phyloP scores from a whole-genome alignment of 106 monocot species.

The Phalaenopsis aphrodite region DNA sequence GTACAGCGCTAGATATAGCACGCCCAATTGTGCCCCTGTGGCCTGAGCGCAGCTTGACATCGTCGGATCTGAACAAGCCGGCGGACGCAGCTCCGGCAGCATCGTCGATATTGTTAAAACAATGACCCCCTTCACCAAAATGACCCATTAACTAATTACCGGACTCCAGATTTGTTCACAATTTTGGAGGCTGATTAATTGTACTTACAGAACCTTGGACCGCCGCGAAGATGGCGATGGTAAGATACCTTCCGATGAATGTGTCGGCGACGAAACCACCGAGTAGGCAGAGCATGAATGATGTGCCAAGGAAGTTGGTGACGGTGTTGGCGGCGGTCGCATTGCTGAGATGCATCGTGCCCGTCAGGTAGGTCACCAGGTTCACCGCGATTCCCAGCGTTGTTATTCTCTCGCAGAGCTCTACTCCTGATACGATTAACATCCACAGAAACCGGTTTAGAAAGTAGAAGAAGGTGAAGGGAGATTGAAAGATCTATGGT shows the following conservation, averaged over 20 bases:
- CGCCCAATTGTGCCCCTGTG: slow-evolving; percentile 25
- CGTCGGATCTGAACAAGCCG: slow-evolving; percentile 13
- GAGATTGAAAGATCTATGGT: background rate
- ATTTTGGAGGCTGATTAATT: background rate
- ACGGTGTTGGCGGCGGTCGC: slow-evolving; percentile 53
- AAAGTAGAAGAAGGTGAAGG: background rate
- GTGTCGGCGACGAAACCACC: slow-evolving; percentile 62
- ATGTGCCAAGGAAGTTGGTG: slow-evolving; percentile 57
- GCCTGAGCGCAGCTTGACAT: slow-evolving; percentile 16
- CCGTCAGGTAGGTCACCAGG: slow-evolving; percentile 58
- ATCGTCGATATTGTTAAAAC: slow-evolving; percentile 49
- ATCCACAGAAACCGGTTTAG: background rate
- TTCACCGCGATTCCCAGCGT: slow-evolving; percentile 62
- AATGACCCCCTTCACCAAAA: slow-evolving; percentile 36
- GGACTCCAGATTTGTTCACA: background rate
- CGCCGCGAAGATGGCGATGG: slow-evolving; percentile 60
- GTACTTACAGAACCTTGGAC: slow-evolving; percentile 40
- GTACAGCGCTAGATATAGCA: slow-evolving; percentile 46
- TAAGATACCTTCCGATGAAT: slow-evolving; percentile 52
- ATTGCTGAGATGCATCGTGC: slow-evolving; percentile 68
- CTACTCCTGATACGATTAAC: slow-evolving; percentile 30
- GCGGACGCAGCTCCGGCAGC: slow-evolving; percentile 32
- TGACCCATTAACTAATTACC: background rate
- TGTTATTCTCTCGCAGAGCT: slow-evolving; percentile 61
- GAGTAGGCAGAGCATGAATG: slow-evolving; percentile 59